A percentile compares a stretch with the other conserved stretches of the same genome.
phyloP scores from a whole-genome alignment of 768 basidiomycete genomes.

The Asterophora lycoperdoides region DNA sequence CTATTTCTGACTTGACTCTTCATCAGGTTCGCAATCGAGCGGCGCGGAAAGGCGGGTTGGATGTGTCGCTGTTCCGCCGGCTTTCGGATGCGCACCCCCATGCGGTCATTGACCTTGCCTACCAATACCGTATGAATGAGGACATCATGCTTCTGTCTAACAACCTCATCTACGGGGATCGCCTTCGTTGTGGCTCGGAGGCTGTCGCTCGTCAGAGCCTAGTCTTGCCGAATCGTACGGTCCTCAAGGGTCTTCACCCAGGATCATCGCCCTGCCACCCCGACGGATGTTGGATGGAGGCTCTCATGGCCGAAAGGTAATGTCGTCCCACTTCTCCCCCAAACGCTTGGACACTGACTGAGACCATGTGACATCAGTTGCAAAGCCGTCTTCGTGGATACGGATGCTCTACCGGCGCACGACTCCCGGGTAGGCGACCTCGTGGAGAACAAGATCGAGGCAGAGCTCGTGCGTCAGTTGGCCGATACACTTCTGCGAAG shows the following conservation, averaged over 20 bases:
- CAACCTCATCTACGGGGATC: constrained; percentile 74
- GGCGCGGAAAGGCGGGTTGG: constrained; percentile 83
- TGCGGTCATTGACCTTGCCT: constrained; percentile 77
- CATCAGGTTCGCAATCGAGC: constrained; percentile 71
- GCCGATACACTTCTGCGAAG: constrained; percentile 58
- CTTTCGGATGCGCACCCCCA: constrained; percentile 85
- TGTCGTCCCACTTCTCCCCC: constrained; percentile 15
- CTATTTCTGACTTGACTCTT: not conserved
- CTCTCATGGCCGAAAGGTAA: constrained; percentile 61
- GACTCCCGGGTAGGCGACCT: constrained; percentile 86
- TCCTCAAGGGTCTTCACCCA: constrained; percentile 42
- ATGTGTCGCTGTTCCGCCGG: constrained; percentile 83
- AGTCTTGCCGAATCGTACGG: constrained; percentile 43
- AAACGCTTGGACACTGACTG: constrained; percentile 1
- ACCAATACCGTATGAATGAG: constrained; percentile 96
- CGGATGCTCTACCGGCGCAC: constrained; percentile 70
- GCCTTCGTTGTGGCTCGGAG: constrained; percentile 75
- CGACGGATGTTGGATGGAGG: constrained; percentile 66
- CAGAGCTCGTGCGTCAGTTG: constrained; percentile 61
- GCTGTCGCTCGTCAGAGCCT: constrained; percentile 60
- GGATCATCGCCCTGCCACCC: constrained; percentile 26
- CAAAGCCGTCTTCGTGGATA: constrained; percentile 92
- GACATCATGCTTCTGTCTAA: constrained; percentile 95
- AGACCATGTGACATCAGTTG: constrained; percentile 42
- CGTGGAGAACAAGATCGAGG: constrained; percentile 87